These are phyloP conservation scores for Endocladia muricata DNA, from an alignment of 31 red algal species.

Conservation along the genomic window DNA sequence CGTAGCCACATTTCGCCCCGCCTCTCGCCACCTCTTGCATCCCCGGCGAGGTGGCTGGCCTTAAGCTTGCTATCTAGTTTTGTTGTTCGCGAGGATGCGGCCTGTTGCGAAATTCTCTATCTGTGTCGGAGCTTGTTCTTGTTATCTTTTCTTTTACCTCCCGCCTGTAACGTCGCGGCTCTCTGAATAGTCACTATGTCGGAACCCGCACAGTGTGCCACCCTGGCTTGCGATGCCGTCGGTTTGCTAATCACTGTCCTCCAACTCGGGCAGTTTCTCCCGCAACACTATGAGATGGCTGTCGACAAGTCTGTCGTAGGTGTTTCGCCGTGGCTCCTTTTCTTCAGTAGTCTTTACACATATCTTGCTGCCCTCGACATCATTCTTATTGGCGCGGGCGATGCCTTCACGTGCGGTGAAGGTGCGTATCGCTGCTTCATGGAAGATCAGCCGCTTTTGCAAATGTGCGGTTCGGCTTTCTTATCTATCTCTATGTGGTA, in stretches of 20 bases:
- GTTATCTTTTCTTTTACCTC: no score
- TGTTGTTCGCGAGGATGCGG: no score
- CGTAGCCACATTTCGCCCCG: no score
- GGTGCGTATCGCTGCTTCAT: constrained; percentile 61
- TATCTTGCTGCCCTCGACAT: constrained; percentile 78
- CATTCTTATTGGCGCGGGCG: constrained; percentile 14
- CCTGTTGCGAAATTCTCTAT: no score
- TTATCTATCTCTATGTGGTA: constrained; percentile 77
- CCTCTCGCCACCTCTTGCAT: no score
- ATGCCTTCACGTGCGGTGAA: constrained; percentile 17
- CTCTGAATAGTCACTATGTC: no score
- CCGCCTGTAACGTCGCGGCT: no score
- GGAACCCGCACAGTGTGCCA: not conserved
- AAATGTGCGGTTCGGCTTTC: constrained; percentile 66
- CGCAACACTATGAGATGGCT: constrained; percentile 86
- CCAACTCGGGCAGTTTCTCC: constrained; percentile 87
- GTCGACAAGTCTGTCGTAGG: constrained; percentile 56
- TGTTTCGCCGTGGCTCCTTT: constrained; percentile 77
- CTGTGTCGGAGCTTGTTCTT: no score
- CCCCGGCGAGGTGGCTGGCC: no score
- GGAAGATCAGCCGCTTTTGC: constrained; percentile 61
- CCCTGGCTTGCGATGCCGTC: constrained; percentile 31
- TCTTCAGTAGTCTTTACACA: constrained; percentile 83
- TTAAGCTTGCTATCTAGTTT: no score
- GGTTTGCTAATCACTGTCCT: constrained; percentile 66